Base-by-base conservation (phyloP, 202 grass and related monocot species). In the Digitaria exilis region DNA sequence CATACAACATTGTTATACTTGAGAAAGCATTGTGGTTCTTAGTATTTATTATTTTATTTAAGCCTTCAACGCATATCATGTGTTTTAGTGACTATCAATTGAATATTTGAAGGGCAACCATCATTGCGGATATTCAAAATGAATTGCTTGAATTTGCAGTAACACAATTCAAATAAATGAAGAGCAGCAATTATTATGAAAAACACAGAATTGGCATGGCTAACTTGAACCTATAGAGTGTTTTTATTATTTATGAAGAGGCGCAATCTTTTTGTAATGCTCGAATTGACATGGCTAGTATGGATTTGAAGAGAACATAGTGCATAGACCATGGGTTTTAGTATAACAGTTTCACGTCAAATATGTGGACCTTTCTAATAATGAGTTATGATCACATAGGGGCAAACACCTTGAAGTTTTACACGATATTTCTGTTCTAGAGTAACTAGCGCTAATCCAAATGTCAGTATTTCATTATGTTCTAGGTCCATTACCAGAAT, bases 21-120 rank as follows among this genome's bases (percentile, higher is more conserved):
- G 44, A 48, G 54, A 61, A 30, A 65, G 18, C 41, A 32, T 22
- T 21, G 2, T 66, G 60, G 17, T 76, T 76, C 75, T 66, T 46
- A 54, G 30, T 62, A 74, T 82, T 73, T 50, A 28, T 72, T 59
- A 49, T 37, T 82, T 61, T 82, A 51, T 21, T 63, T 65, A 50
- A 74, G 48, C 21, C 18, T 56, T 84, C 24, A 45, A 41, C 55
- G 52, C 29, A 46, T n/a, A n/a, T 67, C 61, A 28, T 68, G 62
- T 67, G 29, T 57, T 51, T 76, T 19, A 75, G 66, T 76, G 2
- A 7, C 37, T 55, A 52, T 39, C 18, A 35, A 70, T 30, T 61
- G 16, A 66, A 61, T 11, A 35, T 58, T 30, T 61, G 16, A 66
- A 70, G 64, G 19, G 30, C 41, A 69, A 12, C 39, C 60, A 31